Conservation (phyloP, 176 grass and related monocot genomes). For the Urochloa ruziziensis region DNA sequence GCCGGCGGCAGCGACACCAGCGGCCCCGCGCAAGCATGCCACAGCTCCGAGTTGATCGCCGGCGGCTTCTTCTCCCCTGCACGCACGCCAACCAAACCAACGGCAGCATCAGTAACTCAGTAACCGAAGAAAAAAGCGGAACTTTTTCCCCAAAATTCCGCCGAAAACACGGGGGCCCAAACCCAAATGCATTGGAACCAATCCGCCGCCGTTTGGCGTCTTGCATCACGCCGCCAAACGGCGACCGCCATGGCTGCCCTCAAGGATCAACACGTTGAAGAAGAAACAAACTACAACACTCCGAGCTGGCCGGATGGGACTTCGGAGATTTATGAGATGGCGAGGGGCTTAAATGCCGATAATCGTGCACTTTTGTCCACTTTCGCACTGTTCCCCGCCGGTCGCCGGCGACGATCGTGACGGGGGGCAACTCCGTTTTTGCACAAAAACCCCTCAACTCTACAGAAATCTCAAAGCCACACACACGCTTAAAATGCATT, state of each 20-base stretch:
- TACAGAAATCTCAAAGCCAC: not conserved
- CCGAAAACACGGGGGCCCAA: not conserved
- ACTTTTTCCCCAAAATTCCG: not conserved
- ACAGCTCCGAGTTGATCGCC: constrained; percentile 68
- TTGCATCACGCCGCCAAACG: not conserved
- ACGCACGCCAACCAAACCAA: constrained; percentile 8
- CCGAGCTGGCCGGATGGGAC: not conserved
- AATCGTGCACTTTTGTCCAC: no score
- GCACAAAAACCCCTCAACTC: not conserved
- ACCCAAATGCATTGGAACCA: not conserved
- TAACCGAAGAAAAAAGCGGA: not conserved
- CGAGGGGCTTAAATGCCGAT: not conserved
- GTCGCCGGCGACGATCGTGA: not conserved
- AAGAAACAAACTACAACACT: not conserved
- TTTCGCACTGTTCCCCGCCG: not conserved
- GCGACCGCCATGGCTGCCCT: not conserved
- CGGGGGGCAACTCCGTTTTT: not conserved
- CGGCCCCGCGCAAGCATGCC: constrained; percentile 67
- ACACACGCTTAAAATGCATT: not conserved
- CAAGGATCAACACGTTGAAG: not conserved
- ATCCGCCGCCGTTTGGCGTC: not conserved
- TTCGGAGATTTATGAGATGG: not conserved
- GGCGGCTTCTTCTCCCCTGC: constrained; percentile 57
- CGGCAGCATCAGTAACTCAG: constrained; percentile 25
- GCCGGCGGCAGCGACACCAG: constrained; percentile 67